phyloP scores from a whole-genome alignment of 352 stramenopile species.

The Pythium apleroticum region DNA sequence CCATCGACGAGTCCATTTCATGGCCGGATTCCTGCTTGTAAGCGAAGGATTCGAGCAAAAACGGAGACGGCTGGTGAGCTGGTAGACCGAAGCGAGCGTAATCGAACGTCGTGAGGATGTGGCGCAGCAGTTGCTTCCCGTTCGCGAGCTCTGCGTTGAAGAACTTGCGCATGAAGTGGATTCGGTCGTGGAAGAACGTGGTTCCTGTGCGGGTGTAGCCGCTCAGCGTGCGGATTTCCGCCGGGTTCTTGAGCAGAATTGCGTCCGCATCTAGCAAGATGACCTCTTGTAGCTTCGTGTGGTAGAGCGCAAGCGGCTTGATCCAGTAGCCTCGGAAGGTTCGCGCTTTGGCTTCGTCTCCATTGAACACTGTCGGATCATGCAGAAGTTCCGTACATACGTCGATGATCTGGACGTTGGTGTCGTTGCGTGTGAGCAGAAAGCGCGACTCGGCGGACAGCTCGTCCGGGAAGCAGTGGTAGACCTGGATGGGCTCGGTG shows the following conservation, averaged over 20 bases:
- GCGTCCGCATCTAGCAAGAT: slow-evolving; percentile 56
- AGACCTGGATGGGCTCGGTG: slow-evolving; percentile 42
- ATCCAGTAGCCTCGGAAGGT: slow-evolving; percentile 34
- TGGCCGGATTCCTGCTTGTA: slow-evolving; percentile 45
- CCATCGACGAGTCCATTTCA: slow-evolving; percentile 69
- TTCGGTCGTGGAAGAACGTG: slow-evolving; percentile 70
- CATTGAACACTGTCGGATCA: slow-evolving; percentile 10
- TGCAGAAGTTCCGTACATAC: slow-evolving; percentile 52
- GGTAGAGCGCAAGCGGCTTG: slow-evolving; percentile 31
- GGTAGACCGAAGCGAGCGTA: slow-evolving; percentile 43
- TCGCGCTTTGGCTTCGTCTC: slow-evolving; percentile 16
- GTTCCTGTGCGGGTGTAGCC: slow-evolving; percentile 55
- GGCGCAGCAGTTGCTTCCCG: slow-evolving; percentile 34
- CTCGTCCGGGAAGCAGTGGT: slow-evolving; percentile 50
- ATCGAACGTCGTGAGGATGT: slow-evolving; percentile 52
- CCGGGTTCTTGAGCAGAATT: slow-evolving; percentile 46
- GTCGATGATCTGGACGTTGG: slow-evolving; percentile 60
- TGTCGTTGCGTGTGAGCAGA: slow-evolving; percentile 46
- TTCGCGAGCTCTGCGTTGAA: slow-evolving; percentile 16
- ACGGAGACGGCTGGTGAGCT: slow-evolving; percentile 13
- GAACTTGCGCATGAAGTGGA: slow-evolving; percentile 45
- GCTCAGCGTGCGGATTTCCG: slow-evolving; percentile 29
- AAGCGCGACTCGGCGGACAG: slow-evolving; percentile 39
- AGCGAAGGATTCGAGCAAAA: slow-evolving; percentile 36
- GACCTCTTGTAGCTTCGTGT: slow-evolving; percentile 28